Conservation (phyloP, 169 alveolate genomes). For the Plasmodium malariae region DNA sequence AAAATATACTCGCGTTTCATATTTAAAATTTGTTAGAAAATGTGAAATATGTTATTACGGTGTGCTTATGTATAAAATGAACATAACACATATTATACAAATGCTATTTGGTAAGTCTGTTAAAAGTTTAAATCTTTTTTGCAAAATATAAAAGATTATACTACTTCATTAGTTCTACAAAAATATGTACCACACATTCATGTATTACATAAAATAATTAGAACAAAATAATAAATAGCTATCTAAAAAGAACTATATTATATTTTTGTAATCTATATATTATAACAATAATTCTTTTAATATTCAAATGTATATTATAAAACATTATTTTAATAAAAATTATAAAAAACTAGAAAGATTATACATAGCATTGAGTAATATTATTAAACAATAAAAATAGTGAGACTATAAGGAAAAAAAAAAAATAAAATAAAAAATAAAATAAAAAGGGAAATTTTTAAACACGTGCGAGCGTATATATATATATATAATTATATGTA, state of each 20-base stretch:
- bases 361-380: neutral
- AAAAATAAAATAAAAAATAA: conserved; percentile 1
- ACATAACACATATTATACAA: neutral
- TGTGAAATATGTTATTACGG: neutral
- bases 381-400: neutral
- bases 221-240: conserved; percentile 9
- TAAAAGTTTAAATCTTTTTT: neutral
- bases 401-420: neutral
- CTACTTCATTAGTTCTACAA: neutral
- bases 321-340: conserved; percentile 5
- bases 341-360: conserved; percentile 1
- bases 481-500: neutral
- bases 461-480: neutral
- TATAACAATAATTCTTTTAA: neutral
- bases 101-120: neutral
- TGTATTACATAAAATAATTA: neutral
- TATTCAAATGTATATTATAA: neutral
- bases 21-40: conserved; percentile 5
- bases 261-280: neutral
- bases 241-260: conserved; percentile 4
- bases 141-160: neutral
- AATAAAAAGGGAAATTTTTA: neutral
- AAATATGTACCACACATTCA: neutral
- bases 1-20: neutral
- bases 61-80: neutral